Conservation (phyloP, 2,329 filamentous ascomycete genomes). For the Fusarium algeriense region DNA sequence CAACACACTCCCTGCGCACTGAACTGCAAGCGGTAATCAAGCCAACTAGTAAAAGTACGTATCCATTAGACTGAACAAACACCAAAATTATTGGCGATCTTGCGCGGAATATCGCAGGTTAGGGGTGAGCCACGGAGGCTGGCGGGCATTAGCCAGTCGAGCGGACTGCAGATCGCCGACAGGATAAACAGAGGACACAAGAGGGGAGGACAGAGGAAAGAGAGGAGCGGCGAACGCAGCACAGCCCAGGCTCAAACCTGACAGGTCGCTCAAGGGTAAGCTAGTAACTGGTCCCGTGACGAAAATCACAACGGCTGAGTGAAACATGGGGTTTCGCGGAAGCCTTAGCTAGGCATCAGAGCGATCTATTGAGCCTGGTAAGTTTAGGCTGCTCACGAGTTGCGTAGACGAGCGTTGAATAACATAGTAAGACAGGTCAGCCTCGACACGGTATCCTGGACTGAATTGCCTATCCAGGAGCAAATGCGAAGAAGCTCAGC, state of each 20-base stretch:
- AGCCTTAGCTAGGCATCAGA: conserved; percentile 35
- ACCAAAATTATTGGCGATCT: conserved; percentile 11
- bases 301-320: conserved; percentile 3
- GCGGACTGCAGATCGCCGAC: conserved; percentile 27
- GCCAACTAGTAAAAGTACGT: conserved; percentile 5
- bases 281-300: conserved; percentile 31
- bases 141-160: conserved; percentile 26
- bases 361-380: conserved; percentile 13
- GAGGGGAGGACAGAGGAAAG: not conserved
- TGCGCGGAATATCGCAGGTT: conserved; percentile 7
- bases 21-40: conserved; percentile 32
- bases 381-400: conserved; percentile 25
- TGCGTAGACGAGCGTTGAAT: conserved; percentile 9
- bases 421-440: conserved; percentile 31
- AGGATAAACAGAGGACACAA: conserved; percentile 11
- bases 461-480: conserved; percentile 6
- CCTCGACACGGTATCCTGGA: conserved; percentile 19
- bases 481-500: conserved; percentile 1
- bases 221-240: conserved; percentile 17
- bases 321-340: conserved; percentile 35
- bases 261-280: conserved; percentile 28
- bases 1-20: conserved; percentile 7
- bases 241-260: conserved; percentile 19
- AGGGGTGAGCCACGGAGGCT: conserved; percentile 11
- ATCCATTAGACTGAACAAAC: conserved; percentile 4